Evolutionary conservation across 176 grass and related monocot species (phyloP).

Genomic region (Saccharum officinarum): DNA sequence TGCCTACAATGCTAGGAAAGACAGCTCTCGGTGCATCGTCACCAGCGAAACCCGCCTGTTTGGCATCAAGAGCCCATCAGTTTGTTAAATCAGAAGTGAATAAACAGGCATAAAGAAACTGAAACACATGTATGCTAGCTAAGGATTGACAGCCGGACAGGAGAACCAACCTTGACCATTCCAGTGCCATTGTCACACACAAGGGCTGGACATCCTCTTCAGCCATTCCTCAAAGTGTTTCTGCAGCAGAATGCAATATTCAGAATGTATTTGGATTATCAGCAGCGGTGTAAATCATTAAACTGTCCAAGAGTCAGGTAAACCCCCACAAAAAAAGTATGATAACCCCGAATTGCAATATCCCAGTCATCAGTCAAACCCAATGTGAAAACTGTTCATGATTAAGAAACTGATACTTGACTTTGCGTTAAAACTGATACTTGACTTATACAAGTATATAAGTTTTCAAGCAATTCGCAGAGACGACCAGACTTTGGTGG

Average conservation of each 20-base stretch:
- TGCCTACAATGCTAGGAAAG: conserved; percentile 88
- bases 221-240: conserved; percentile 55
- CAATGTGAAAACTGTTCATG: not conserved
- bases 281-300: not conserved
- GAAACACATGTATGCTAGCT: not conserved
- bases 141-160: not conserved
- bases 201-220: conserved; percentile 86
- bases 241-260: conserved; percentile 19
- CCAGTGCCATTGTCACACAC: conserved; percentile 93
- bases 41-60: conserved; percentile 87
- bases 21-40: conserved; percentile 90
- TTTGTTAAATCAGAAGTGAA: conserved; percentile 4
- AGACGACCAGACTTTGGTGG: not conserved
- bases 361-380: not conserved
- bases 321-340: not conserved
- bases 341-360: not conserved
- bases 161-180: conserved; percentile 78
- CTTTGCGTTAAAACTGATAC: not conserved
- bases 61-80: not conserved
- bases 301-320: not conserved
- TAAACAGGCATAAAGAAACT: not conserved
- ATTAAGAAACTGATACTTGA: not conserved
- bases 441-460: not conserved
- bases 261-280: not conserved
- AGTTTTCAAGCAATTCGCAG: not conserved